Conservation (phyloP, 306 rosid genomes). For the Inga leiocalycina region DNA sequence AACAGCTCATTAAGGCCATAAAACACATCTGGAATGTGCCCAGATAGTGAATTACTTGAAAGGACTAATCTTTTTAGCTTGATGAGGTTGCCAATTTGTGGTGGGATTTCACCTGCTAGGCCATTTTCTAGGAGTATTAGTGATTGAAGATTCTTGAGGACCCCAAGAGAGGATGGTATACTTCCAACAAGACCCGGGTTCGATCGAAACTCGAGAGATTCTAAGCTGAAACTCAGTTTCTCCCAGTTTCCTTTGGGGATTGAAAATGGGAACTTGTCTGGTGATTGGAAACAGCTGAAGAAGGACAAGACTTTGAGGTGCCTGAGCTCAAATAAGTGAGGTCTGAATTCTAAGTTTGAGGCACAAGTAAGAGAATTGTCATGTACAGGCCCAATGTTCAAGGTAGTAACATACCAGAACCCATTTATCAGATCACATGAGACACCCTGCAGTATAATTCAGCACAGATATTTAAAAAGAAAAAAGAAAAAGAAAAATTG, state of each 20-base stretch:
- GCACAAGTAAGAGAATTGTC: slow-evolving; percentile 82
- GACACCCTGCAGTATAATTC: slow-evolving; percentile 70
- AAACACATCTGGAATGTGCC: slow-evolving; percentile 59
- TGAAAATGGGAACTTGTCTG: slow-evolving; percentile 37
- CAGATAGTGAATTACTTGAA: slow-evolving; percentile 56
- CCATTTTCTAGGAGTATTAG: slow-evolving; percentile 67
- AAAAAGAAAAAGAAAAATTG: not conserved
- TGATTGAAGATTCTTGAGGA: slow-evolving; percentile 74
- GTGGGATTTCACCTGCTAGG: slow-evolving; percentile 65
- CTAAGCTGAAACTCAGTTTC: slow-evolving; percentile 61
- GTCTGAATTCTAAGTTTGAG: slow-evolving; percentile 51
- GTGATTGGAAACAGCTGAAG: slow-evolving; percentile 73
- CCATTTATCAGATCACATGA: slow-evolving; percentile 87
- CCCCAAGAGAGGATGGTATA: slow-evolving; percentile 59
- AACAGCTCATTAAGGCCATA: slow-evolving; percentile 54
- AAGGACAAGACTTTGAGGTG: slow-evolving; percentile 70
- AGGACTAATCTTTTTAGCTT: slow-evolving; percentile 71
- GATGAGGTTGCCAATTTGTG: slow-evolving; percentile 54
- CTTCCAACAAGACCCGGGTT: slow-evolving; percentile 68
- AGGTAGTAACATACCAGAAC: slow-evolving; percentile 76
- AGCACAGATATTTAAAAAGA: not conserved
- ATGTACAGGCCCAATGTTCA: slow-evolving; percentile 77
- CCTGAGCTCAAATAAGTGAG: slow-evolving; percentile 61
- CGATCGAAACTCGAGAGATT: slow-evolving; percentile 75
- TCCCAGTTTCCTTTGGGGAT: slow-evolving; percentile 72